These are phyloP conservation scores for Hymenoscyphus infarciens DNA, from an alignment of 2,329 filamentous ascomycete genomes.

Conservation along the genomic window DNA sequence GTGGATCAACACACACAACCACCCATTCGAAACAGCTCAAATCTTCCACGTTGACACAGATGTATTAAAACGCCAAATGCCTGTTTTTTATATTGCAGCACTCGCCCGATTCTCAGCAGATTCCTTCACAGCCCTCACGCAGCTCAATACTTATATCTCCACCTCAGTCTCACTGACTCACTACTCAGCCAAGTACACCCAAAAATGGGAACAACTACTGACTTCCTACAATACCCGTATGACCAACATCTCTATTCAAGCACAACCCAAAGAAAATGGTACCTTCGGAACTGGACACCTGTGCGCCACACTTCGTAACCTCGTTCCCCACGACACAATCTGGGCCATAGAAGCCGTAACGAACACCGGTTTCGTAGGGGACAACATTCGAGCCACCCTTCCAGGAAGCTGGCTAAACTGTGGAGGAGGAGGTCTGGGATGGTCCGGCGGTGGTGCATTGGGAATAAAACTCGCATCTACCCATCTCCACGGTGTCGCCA, in stretches of 20 bases:
- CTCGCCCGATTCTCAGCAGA: conserved; percentile 65
- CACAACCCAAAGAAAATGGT: conserved; percentile 57
- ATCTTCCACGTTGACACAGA: conserved; percentile 65
- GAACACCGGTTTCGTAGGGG: conserved; percentile 60
- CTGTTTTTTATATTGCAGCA: conserved; percentile 67
- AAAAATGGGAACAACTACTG: conserved; percentile 53
- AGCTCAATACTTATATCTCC: conserved; percentile 62
- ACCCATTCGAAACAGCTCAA: conserved; percentile 48
- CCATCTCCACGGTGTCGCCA: conserved; percentile 42
- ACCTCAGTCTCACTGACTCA: conserved; percentile 32
- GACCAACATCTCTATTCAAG: conserved; percentile 53
- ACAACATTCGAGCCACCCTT: conserved; percentile 64
- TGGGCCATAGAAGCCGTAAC: conserved; percentile 79
- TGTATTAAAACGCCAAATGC: conserved; percentile 64
- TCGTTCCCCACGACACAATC: conserved; percentile 62
- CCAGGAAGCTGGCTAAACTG: conserved; percentile 79
- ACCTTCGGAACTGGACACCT: conserved; percentile 48
- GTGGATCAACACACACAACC: conserved; percentile 79
- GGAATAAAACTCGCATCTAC: conserved; percentile 70
- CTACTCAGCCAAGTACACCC: conserved; percentile 35
- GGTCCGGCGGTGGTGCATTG: conserved; percentile 72
- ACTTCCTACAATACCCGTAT: conserved; percentile 57
- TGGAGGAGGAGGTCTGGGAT: conserved; percentile 75
- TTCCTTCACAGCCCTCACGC: conserved; percentile 59
- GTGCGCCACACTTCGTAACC: conserved; percentile 47